A percentile compares a stretch with the other conserved stretches of the same genome.
phyloP scores from a whole-genome alignment of 2,329 filamentous ascomycete genomes.

The Pseudogymnoascus sp. region DNA sequence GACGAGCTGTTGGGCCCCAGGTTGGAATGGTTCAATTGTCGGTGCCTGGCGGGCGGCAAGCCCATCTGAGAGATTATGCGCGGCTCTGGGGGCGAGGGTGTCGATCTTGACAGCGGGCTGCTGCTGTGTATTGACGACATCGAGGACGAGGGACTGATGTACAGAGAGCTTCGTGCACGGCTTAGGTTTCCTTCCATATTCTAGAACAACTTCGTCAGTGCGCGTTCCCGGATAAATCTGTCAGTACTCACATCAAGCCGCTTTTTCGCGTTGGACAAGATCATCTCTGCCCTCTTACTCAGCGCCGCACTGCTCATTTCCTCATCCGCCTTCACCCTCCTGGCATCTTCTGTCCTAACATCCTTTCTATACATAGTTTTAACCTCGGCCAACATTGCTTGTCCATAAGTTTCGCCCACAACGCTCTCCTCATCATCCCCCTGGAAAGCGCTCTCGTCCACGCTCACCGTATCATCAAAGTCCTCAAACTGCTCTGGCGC shows the following conservation, averaged over 20 bases:
- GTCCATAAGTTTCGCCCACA: constrained; percentile 29
- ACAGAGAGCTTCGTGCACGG: constrained; percentile 64
- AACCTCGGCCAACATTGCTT: constrained; percentile 24
- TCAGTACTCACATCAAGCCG: constrained; percentile 64
- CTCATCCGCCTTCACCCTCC: constrained; percentile 38
- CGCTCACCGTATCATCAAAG: constrained; percentile 53
- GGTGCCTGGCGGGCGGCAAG: constrained; percentile 20
- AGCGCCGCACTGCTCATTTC: constrained; percentile 67
- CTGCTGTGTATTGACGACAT: constrained; percentile 35
- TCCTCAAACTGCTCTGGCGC: constrained; percentile 45
- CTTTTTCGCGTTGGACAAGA: constrained; percentile 86
- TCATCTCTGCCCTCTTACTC: constrained; percentile 78
- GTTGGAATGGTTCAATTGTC: constrained; percentile 18
- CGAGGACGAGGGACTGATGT: constrained; percentile 42
- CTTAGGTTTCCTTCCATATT: constrained; percentile 89
- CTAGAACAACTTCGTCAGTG: constrained; percentile 36
- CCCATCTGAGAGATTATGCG: constrained; percentile 17
- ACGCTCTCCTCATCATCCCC: constrained; percentile 61
- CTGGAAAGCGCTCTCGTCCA: constrained; percentile 58
- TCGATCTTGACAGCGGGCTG: constrained; percentile 30
- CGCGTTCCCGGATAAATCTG: neutral
- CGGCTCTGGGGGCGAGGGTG: constrained; percentile 24
- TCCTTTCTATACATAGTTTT: constrained; percentile 20
- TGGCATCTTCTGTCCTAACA: constrained; percentile 23
- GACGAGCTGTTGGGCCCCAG: constrained; percentile 32